Evolutionary conservation across 805 yeast species (phyloP).

Genomic region (Teunomyces stri): DNA sequence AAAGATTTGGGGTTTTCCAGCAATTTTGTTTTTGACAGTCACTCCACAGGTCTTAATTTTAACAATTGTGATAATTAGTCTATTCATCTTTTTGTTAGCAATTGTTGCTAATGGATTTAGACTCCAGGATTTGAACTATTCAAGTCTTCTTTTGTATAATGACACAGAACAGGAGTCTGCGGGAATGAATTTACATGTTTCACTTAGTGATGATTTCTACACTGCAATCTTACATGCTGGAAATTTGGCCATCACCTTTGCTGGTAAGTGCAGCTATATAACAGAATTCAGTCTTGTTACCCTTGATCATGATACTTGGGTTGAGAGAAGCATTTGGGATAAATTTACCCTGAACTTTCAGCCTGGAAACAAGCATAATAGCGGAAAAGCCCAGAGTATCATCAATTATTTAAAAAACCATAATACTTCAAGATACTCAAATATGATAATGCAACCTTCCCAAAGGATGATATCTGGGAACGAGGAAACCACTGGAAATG

Average conservation of each 20-base stretch:
- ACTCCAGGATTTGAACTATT: constrained; percentile 33
- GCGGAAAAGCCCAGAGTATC: neutral
- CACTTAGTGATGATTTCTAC: constrained; percentile 62
- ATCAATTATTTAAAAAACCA: constrained; percentile 5
- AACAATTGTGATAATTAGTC: constrained; percentile 49
- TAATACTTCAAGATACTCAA: constrained; percentile 24
- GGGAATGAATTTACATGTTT: constrained; percentile 25
- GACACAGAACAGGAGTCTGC: constrained; percentile 23
- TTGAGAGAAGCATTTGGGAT: constrained; percentile 35
- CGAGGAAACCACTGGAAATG: constrained; percentile 3
- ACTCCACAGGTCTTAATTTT: constrained; percentile 64
- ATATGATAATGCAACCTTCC: constrained; percentile 29
- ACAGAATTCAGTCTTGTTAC: constrained; percentile 52
- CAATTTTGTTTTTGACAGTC: constrained; percentile 55
- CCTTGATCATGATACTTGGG: constrained; percentile 54
- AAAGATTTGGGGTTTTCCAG: constrained; percentile 48
- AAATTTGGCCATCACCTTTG: constrained; percentile 61
- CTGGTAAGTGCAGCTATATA: constrained; percentile 63
- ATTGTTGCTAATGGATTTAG: constrained; percentile 51
- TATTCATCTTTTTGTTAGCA: constrained; percentile 55
- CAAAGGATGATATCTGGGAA: constrained; percentile 20
- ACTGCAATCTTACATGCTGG: constrained; percentile 60
- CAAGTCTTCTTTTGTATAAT: constrained; percentile 27
- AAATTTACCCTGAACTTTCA: constrained; percentile 6
- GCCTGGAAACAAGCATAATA: neutral